Evolutionary conservation across 2,329 filamentous ascomycete genomes (phyloP).

Genomic region (Talaromyces sp.): DNA sequence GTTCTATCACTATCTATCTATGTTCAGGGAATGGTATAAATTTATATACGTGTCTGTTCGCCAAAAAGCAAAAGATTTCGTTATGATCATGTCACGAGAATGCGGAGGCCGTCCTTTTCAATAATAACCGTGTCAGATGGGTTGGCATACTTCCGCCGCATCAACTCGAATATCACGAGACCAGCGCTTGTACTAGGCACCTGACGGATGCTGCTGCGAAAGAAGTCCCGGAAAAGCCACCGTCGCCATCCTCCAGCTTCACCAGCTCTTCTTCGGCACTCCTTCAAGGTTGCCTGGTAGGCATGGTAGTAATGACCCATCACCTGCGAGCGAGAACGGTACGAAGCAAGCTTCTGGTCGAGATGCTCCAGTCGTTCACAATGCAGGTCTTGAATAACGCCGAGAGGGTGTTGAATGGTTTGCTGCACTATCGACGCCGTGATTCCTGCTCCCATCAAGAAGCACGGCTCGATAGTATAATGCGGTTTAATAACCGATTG

Average conservation of each 20-base stretch:
- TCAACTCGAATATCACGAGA: constrained; percentile 61
- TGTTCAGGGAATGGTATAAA: not conserved
- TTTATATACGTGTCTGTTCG: not conserved
- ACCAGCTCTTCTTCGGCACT: constrained; percentile 49
- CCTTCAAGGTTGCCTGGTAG: constrained; percentile 56
- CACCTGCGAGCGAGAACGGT: constrained; percentile 38
- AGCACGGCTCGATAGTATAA: constrained; percentile 59
- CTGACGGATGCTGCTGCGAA: constrained; percentile 53
- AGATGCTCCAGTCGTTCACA: constrained; percentile 57
- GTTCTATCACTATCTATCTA: not conserved
- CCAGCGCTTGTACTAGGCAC: constrained; percentile 62
- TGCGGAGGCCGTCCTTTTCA: constrained; percentile 57
- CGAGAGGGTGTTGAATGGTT: constrained; percentile 55
- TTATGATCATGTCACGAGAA: constrained; percentile 42
- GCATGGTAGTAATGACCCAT: constrained; percentile 56
- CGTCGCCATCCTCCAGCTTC: constrained; percentile 50
- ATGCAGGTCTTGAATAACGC: constrained; percentile 56
- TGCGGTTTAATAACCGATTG: constrained; percentile 52
- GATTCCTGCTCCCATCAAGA: constrained; percentile 57
- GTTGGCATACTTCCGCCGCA: constrained; percentile 57
- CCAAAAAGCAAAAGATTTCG: not conserved
- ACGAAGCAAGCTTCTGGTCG: constrained; percentile 48
- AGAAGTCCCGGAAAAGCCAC: constrained; percentile 57
- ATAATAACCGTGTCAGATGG: constrained; percentile 52
- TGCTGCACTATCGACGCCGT: constrained; percentile 57